Base-by-base conservation (phyloP, 371 early-diverging fungal genomes). In the Apophysomyces trapeziformis region DNA sequence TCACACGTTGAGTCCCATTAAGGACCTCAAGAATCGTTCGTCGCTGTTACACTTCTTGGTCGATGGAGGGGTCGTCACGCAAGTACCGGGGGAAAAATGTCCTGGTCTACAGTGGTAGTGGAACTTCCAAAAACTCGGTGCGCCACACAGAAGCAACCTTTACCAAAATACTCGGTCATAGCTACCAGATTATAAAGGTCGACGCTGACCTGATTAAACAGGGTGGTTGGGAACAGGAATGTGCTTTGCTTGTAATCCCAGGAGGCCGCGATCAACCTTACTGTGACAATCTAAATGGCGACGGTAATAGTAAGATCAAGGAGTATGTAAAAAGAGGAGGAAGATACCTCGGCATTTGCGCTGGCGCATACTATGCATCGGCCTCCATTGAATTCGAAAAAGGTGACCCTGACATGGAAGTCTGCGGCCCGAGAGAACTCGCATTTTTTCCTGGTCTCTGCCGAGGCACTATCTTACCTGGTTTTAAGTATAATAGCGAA, bases 221-320 rank as follows among this genome's bases (percentile, higher is more conserved):
- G 8, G 74, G 71, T 1, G 93, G 93, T 58, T 93, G 97, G 96
- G 88, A 93, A 74, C 83, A 79, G 4, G 83, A 88, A 1, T 91
- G 95, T 6, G 86, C 90, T 0, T 72, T 95, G 56, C 70, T 97
- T 0, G 95, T 96, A 6, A 78, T 98, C 14, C 96, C 96, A 1
- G 96, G 97, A 35, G 97, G 96, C 0, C 80, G 94, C 38, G 96
- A 96, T 72, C 57, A 90, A 46, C 94, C 94, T 2, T 95, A 92
- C 65, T 83, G 89, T 36, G 74, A 83, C 7, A 85, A 88, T 61
- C 81, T 96, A 45, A 74, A 82, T 26, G 91, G 90, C 2, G 60
- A 62, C 26, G 80, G 81, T 56, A 87, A 90, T 57, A 61, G 38
- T 4, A 82, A 83, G 18, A 93, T 98, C 58, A 65, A 67, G 5